phyloP scores from a whole-genome alignment of 163 green algal genomes.

The Dunaliella salina region DNA sequence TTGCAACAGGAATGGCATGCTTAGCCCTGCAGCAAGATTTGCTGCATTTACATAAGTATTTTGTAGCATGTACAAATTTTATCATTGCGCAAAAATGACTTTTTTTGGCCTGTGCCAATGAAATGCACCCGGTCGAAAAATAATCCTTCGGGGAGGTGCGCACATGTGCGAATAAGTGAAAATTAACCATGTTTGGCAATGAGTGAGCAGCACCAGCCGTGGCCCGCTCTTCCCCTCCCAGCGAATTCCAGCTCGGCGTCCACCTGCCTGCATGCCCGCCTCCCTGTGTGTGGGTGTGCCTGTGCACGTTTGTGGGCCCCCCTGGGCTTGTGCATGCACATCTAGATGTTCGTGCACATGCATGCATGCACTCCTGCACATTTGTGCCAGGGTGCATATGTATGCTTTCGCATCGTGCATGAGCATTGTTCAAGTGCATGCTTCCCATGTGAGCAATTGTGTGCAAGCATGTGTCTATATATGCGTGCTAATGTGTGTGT shows the following conservation, averaged over 20 bases:
- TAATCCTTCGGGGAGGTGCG: neutral
- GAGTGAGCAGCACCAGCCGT: no score
- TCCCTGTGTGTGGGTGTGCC: neutral
- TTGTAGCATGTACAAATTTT: no score
- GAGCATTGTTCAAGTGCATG: neutral
- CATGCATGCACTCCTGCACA: neutral
- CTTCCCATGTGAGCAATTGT: neutral
- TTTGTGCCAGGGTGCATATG: neutral
- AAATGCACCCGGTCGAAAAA: neutral
- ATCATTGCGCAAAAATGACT: neutral
- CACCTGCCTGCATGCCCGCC: no score
- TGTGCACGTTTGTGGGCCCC: neutral
- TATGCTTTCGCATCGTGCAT: neutral
- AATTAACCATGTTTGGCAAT: neutral
- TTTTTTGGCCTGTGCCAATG: neutral
- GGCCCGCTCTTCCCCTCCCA: no score
- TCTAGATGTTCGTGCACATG: neutral
- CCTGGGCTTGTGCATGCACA: neutral
- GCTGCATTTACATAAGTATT: no score
- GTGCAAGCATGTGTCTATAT: neutral
- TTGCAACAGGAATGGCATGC: no score
- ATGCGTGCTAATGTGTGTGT: neutral
- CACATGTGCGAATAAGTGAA: neutral
- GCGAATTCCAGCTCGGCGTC: no score
- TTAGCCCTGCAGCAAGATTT: no score